Evolutionary conservation across 768 basidiomycete species (phyloP).

Genomic region (Collybiopsis luxurians): DNA sequence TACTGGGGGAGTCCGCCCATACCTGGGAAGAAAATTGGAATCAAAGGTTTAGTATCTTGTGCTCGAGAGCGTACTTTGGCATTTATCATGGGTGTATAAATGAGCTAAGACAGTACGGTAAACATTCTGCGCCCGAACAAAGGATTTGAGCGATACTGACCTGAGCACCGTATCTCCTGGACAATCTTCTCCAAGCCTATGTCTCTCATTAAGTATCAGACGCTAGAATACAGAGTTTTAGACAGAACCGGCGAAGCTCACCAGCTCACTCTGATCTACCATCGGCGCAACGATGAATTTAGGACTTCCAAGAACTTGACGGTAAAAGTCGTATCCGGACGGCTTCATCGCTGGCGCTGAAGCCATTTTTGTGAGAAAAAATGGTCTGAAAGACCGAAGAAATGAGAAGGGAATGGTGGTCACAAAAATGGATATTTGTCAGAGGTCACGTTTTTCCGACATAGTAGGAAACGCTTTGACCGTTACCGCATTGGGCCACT

Average conservation of each 20-base stretch:
- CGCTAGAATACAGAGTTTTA: background rate
- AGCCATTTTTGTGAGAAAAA: background rate
- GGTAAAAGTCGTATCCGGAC: slow-evolving; percentile 82
- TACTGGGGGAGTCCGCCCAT: slow-evolving; percentile 52
- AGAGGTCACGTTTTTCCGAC: no score
- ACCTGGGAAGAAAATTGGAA: slow-evolving; percentile 41
- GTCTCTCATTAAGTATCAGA: slow-evolving; percentile 2
- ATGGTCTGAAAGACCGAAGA: background rate
- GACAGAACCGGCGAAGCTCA: slow-evolving; percentile 37
- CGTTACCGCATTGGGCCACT: no score
- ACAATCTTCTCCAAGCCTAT: slow-evolving; percentile 88
- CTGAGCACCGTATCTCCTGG: slow-evolving; percentile 79
- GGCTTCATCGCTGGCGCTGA: slow-evolving; percentile 35
- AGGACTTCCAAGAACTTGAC: slow-evolving; percentile 74
- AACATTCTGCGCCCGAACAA: background rate
- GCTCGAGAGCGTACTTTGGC: slow-evolving; percentile 56
- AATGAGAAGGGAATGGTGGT: background rate
- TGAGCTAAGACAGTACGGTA: slow-evolving; percentile 45
- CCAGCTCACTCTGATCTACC: slow-evolving; percentile 98
- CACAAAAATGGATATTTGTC: no score
- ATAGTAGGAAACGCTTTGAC: no score
- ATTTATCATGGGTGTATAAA: slow-evolving; percentile 99
- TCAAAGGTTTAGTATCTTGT: background rate
- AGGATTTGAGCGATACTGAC: slow-evolving; percentile 31
- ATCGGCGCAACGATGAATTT: slow-evolving; percentile 94